A percentile compares a stretch with the other conserved stretches of the same genome.
Evolutionary conservation across 164 flowering plant genomes (phyloP).

Genomic region (Vitis amurensis): DNA sequence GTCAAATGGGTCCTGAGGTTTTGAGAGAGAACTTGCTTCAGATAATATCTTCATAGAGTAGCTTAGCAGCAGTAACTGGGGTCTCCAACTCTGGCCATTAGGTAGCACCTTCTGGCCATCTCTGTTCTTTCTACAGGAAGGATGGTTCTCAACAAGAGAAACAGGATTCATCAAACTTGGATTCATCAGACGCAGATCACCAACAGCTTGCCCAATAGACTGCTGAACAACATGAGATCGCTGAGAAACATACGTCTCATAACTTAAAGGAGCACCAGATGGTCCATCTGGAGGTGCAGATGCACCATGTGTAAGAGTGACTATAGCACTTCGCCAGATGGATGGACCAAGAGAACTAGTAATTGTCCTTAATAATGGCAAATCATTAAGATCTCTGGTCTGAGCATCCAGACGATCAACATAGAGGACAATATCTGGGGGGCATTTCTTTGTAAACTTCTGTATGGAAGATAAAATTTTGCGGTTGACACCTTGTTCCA

Average conservation of each 20-base stretch:
- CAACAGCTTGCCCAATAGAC: constrained; percentile 84
- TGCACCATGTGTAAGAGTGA: constrained; percentile 86
- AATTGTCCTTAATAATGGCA: constrained; percentile 69
- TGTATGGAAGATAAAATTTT: constrained; percentile 60
- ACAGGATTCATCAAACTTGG: constrained; percentile 85
- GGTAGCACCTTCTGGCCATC: constrained; percentile 90
- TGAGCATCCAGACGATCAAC: constrained; percentile 85
- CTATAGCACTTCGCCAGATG: constrained; percentile 83
- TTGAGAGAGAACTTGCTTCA: constrained; percentile 73
- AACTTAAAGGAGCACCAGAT: constrained; percentile 77
- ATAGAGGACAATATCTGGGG: constrained; percentile 84
- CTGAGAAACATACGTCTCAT: constrained; percentile 85
- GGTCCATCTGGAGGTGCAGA: constrained; percentile 98
- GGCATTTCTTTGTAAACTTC: constrained; percentile 66
- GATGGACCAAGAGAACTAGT: constrained; percentile 61
- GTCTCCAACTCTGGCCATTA: constrained; percentile 85
- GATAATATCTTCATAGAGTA: constrained; percentile 86
- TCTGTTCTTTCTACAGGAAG: constrained; percentile 79
- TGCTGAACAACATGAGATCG: constrained; percentile 87
- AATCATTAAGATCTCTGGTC: constrained; percentile 83
- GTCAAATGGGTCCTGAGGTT: constrained; percentile 76
- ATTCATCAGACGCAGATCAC: constrained; percentile 81
- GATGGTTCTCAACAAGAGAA: constrained; percentile 92
- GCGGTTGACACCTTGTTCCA: constrained; percentile 71
- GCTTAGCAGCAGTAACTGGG: constrained; percentile 72